A percentile compares a stretch with the other conserved stretches of the same genome.
Conservation (phyloP, 1,284 basidiomycete genomes). For the Ustilago trichophora region DNA sequence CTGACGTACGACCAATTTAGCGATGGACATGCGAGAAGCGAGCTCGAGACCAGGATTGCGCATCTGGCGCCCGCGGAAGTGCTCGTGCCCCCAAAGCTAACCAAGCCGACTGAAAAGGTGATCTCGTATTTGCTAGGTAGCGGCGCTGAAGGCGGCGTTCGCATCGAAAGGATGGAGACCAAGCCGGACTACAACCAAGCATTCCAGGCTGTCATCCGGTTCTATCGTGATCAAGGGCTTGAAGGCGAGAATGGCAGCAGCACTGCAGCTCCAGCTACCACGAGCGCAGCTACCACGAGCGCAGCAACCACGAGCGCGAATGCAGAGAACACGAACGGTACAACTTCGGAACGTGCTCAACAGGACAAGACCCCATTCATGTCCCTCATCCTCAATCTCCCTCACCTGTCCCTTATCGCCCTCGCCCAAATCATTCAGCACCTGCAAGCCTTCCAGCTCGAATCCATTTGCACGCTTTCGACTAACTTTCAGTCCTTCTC, state of each 20-base stretch:
- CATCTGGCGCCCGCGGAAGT: slow-evolving; percentile 79
- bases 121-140: slow-evolving; percentile 72
- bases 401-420: slow-evolving; percentile 74
- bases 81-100: slow-evolving; percentile 74
- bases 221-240: slow-evolving; percentile 71
- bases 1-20: slow-evolving; percentile 85
- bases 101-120: slow-evolving; percentile 79
- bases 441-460: slow-evolving; percentile 79
- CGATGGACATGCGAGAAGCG: slow-evolving; percentile 52
- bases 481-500: slow-evolving; percentile 76
- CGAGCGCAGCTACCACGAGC: no score
- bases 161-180: slow-evolving; percentile 75
- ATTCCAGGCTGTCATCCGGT: slow-evolving; percentile 76
- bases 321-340: no score
- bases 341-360: no score
- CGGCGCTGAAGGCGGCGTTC: slow-evolving; percentile 63
- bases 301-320: no score
- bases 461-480: slow-evolving; percentile 48
- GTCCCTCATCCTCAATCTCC: slow-evolving; percentile 32
- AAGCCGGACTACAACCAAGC: slow-evolving; percentile 76
- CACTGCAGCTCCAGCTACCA: no score
- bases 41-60: slow-evolving; percentile 62
- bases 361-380: slow-evolving; percentile 8
- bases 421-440: slow-evolving; percentile 81
- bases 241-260: no score